Evolutionary conservation across 2,329 filamentous ascomycete genomes (phyloP).

Genomic region (Nothopassalora personata): DNA sequence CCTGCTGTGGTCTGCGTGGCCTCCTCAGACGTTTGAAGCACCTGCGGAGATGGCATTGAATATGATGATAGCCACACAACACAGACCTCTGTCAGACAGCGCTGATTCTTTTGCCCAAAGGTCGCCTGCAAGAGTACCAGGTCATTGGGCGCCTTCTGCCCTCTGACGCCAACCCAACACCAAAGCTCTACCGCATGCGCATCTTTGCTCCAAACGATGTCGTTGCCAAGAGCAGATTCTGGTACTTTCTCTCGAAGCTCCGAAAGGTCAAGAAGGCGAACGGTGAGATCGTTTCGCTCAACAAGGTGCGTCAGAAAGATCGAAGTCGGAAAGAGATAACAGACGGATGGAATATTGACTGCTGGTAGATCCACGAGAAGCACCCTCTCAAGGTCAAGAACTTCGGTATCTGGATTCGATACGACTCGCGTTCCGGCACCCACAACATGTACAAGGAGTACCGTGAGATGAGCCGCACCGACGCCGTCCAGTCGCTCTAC

Average conservation of each 20-base stretch:
- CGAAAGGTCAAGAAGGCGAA: conserved; percentile 99
- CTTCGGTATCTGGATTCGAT: conserved; percentile 99
- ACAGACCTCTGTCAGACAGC: conserved; percentile 29
- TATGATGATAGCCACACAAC: conserved; percentile 4
- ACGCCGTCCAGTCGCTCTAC: conserved; percentile 95
- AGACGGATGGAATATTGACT: conserved; percentile 9
- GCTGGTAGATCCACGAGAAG: conserved; percentile 86
- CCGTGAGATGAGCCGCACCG: conserved; percentile 94
- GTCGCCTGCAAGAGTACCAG: conserved; percentile 99
- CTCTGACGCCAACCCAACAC: conserved; percentile 92
- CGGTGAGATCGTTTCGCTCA: conserved; percentile 96
- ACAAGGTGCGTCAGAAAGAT: conserved; percentile 65
- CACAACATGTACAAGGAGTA: conserved; percentile 99
- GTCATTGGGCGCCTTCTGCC: conserved; percentile 99
- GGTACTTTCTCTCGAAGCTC: conserved; percentile 99
- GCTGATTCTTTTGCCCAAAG: conserved; percentile 50
- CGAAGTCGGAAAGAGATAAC: background rate
- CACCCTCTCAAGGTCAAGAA: conserved; percentile 99
- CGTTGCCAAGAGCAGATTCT: conserved; percentile 99
- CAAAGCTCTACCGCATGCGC: conserved; percentile 99
- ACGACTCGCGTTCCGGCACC: conserved; percentile 98
- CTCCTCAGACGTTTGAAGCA: background rate
- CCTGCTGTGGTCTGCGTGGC: background rate
- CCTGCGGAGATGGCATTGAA: conserved; percentile 2
- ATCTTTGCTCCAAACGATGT: conserved; percentile 98